Evolutionary conservation across 2,329 filamentous ascomycete species (phyloP).

Genomic region (Ceratocystis eucalypticola): DNA sequence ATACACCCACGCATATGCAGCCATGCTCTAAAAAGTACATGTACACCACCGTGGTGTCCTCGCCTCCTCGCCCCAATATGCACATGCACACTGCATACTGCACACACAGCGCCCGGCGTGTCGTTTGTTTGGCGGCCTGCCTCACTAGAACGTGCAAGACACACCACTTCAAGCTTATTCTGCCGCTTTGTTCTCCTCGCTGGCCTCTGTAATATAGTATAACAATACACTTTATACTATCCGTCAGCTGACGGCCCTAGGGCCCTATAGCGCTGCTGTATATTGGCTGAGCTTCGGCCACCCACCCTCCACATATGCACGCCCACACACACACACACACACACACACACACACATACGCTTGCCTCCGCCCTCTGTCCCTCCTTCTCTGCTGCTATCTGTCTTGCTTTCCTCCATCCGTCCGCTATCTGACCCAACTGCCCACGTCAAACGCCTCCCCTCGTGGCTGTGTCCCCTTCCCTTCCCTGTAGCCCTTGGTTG

Average conservation of each 20-base stretch:
- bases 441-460: not conserved
- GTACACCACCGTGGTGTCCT: too few species aligned
- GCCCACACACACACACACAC: not conserved
- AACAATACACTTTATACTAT: not conserved
- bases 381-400: not conserved
- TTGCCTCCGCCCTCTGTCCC: too few species aligned
- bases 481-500: not conserved
- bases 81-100: too few species aligned
- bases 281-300: not conserved
- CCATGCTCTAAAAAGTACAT: too few species aligned
- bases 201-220: not conserved
- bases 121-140: too few species aligned
- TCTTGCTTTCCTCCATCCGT: not conserved
- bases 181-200: not conserved
- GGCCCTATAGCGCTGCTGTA: not conserved
- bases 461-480: not conserved
- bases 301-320: not conserved
- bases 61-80: too few species aligned
- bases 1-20: too few species aligned
- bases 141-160: too few species aligned
- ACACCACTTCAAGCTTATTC: not conserved
- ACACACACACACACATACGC: not conserved
- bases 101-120: too few species aligned
- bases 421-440: not conserved
- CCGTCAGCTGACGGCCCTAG: not conserved